phyloP scores from a whole-genome alignment of 1,284 basidiomycete species.

The Peniophora sp. region DNA sequence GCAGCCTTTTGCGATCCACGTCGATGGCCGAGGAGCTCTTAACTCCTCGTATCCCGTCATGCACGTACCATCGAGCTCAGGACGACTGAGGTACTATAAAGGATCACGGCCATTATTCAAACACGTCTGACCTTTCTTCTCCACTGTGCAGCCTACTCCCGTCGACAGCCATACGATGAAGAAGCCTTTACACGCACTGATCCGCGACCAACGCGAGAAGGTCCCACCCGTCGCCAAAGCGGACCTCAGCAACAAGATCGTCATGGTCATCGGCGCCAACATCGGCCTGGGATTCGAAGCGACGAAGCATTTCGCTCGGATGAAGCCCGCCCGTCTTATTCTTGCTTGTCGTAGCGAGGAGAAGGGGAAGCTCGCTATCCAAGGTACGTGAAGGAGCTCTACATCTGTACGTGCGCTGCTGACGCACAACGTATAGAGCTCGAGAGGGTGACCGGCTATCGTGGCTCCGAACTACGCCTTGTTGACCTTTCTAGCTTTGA shows the following conservation, averaged over 20 bases:
- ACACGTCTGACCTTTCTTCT: too few species aligned
- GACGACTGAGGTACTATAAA: too few species aligned
- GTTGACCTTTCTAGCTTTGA: neutral
- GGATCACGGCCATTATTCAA: too few species aligned
- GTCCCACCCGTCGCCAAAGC: slow-evolving; percentile 10
- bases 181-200: slow-evolving; percentile 3
- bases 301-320: slow-evolving; percentile 23
- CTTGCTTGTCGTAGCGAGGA: slow-evolving; percentile 20
- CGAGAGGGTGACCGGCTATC: neutral
- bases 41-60: too few species aligned
- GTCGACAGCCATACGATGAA: too few species aligned
- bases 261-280: slow-evolving; percentile 26
- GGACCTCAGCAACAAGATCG: slow-evolving; percentile 23
- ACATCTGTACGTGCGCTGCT: too few species aligned
- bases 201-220: neutral
- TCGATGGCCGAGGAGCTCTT: too few species aligned
- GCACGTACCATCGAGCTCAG: too few species aligned
- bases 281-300: slow-evolving; percentile 25
- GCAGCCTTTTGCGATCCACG: too few species aligned
- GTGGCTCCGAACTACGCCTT: neutral
- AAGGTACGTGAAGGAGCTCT: too few species aligned
- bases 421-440: too few species aligned
- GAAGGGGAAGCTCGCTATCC: slow-evolving; percentile 16
- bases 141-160: too few species aligned
- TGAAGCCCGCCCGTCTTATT: slow-evolving; percentile 22